phyloP scores from a whole-genome alignment of 78 protist genomes.

The Planoprotostelium fungivorum region DNA sequence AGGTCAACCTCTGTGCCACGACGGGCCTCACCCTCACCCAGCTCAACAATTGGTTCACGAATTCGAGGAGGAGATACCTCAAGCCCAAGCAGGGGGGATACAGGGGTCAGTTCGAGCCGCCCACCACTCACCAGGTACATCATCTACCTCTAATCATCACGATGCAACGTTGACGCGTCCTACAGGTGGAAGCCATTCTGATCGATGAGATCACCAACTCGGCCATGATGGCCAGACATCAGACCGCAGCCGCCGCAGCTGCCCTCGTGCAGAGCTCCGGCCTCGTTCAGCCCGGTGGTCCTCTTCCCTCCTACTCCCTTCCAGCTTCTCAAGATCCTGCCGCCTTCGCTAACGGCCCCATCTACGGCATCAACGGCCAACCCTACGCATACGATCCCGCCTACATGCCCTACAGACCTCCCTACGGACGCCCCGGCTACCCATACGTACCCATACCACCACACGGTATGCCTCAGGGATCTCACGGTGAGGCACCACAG shows the following conservation, averaged over 20 bases:
- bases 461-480: too few relatives aligned
- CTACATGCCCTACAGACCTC: too few relatives aligned
- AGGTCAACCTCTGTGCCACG: constrained; percentile 28
- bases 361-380: too few relatives aligned
- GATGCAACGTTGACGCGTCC: not conserved
- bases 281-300: not conserved
- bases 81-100: not conserved
- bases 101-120: not conserved
- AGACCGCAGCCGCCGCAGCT: not conserved
- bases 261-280: not conserved
- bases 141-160: too few relatives aligned
- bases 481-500: too few relatives aligned
- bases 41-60: constrained; percentile 84
- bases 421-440: too few relatives aligned
- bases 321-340: not conserved
- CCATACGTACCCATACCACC: too few relatives aligned
- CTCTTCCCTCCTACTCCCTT: not conserved
- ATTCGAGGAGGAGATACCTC: constrained; percentile 62
- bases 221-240: not conserved
- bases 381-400: too few relatives aligned
- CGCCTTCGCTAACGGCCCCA: too few relatives aligned
- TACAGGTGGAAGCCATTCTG: not conserved
- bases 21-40: constrained; percentile 68
- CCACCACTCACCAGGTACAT: not conserved
- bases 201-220: not conserved